Evolutionary conservation across 345 rosid species (phyloP), one percentile per base, ranked within the genome.

Genomic region (Acer yangbiense): DNA sequence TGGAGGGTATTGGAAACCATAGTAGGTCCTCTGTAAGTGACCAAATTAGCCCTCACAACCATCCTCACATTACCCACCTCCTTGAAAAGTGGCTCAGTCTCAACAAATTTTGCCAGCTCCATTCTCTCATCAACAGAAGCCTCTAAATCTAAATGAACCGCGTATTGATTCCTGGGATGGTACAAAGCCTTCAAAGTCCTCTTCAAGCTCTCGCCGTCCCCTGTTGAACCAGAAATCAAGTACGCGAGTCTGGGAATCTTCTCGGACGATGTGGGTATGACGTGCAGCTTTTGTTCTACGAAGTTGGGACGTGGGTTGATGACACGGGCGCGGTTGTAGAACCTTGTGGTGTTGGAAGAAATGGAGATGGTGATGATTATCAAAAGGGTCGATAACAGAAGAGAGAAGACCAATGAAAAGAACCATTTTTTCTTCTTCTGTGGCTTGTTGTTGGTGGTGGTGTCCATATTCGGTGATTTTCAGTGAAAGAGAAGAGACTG

Each of bases 1-100:
- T 94, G 94, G 77, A 94, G 97, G 3, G 98, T 94, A 73, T 92
- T 93, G 72, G 90, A 88, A n/a, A 93, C 97, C 98, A 93, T 93
- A 0, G 98, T 94, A 39, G 97, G 98, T 4, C 97, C 98, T 71
- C 91, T 85, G 46, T 94, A 94, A 29, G 98, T 94, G 39, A 94
- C 97, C 66, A 94, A 62, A 86, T 94, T 94, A 29, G 97, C 89
- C 87, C 86, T 89, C 52, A 84, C 85, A 65, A 85, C 82, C 76
- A 88, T 86, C 84, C 94, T 91, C 46, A 94, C 97, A 48, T 93
- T 94, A 50, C 91, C 95, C 16, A 94, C 85, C 43, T 86, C 73
- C 60, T 65, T 72, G 54, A 91, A 94, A 66, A 91, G 71, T 16
- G 82, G 79, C 78, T 94, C 91, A 16, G 21, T 84, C 71, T 72